Base-by-base conservation (phyloP, 805 yeast genomes). In the Lachancea sp. region DNA sequence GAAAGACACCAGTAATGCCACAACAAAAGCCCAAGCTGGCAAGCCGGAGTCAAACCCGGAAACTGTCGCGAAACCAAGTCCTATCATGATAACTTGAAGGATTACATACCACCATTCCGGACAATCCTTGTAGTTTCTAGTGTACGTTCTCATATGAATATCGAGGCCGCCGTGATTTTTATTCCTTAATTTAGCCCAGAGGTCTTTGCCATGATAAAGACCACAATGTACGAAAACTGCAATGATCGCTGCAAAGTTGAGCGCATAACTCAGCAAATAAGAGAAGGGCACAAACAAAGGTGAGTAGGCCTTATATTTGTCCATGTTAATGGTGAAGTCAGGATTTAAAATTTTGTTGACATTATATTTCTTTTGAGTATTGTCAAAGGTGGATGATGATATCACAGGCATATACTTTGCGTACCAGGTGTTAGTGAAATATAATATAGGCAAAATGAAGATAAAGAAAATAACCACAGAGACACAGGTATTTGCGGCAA, bases 51-150 rank as follows among this genome's bases (percentile, higher is more conserved):
- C 64, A 56, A 66, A 67, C 3, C 50, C 52, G 38, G 64, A 56
- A n/a, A 63, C 58, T 2, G 64, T 51, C 3, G 58, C 58, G 29
- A 61, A 60, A 1, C 63, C 58, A 12, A 61, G 34, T 1, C 53
- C 64, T 5, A 58, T 26, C 37, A 50, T 51, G 8, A 56, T 32
- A 7, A 55, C 53, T 25, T 59, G 63, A 9, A 59, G 30, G 7
- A 47, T 38, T 3, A 40, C 69, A 47, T 72, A 81, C 85, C 87
- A 80, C 79, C 80, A 77, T 48, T 78, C 83, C 1, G 94, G 92
- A 16, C 79, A 85, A 47, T 81, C 87, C 28, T 70, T 70, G 57
- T 81, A 80, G 41, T 60, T 64, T 33, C 50, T 54, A 77, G 75
- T 76, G 35, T 54, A 54, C 50, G 76, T 65, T 51, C 80, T 66